Conservation (phyloP, 768 basidiomycete genomes). For the Ramaria sp. region DNA sequence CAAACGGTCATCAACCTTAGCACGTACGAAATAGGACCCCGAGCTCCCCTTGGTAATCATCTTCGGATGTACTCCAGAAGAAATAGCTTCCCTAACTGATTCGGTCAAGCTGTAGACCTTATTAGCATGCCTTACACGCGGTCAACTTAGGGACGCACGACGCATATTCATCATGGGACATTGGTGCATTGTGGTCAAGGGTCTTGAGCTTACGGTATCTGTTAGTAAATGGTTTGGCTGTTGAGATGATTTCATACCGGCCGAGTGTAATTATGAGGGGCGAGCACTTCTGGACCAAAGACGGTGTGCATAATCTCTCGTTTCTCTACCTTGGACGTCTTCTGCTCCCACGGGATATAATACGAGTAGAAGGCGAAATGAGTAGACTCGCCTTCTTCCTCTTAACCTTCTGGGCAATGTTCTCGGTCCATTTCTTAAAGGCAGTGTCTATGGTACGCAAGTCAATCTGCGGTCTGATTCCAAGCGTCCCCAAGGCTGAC, state of each 20-base stretch:
- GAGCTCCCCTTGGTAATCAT: slow-evolving; percentile 86
- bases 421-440: slow-evolving; percentile 84
- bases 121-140: slow-evolving; percentile 2
- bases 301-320: slow-evolving; percentile 74
- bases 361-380: not conserved
- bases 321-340: slow-evolving; percentile 39
- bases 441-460: slow-evolving; percentile 70
- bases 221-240: not conserved
- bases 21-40: slow-evolving; percentile 86
- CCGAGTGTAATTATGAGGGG: slow-evolving; percentile 23
- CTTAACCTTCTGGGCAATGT: slow-evolving; percentile 77
- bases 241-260: slow-evolving; percentile 23
- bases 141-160: slow-evolving; percentile 33
- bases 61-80: slow-evolving; percentile 76
- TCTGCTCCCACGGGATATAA: slow-evolving; percentile 23
- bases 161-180: slow-evolving; percentile 66
- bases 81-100: slow-evolving; percentile 59
- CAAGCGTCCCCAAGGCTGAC: not conserved
- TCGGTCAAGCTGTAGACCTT: slow-evolving; percentile 20
- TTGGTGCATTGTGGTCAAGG: slow-evolving; percentile 66
- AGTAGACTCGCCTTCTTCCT: slow-evolving; percentile 42
- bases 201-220: slow-evolving; percentile 50
- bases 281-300: slow-evolving; percentile 53
- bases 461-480: slow-evolving; percentile 50
- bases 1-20: slow-evolving; percentile 63